phyloP scores from a whole-genome alignment of 225 moss, liverwort and hornwort genomes.

The Asterella californica region DNA sequence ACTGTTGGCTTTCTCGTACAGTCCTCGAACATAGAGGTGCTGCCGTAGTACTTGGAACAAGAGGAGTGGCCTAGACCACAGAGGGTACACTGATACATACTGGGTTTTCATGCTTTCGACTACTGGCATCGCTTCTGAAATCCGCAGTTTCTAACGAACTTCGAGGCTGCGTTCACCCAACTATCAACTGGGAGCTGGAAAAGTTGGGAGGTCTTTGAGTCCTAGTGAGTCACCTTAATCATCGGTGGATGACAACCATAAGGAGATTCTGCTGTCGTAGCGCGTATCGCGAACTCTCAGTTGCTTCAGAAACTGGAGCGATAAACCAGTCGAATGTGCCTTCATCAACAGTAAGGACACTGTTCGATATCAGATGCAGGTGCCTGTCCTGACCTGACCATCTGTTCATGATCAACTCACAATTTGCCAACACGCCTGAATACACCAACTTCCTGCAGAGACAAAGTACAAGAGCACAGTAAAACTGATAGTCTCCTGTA shows the following conservation, averaged over 20 bases:
- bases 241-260: background rate
- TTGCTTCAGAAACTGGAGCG: background rate
- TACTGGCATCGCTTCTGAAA: background rate
- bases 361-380: background rate
- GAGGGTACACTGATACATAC: background rate
- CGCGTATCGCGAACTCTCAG: background rate
- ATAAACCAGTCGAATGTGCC: background rate
- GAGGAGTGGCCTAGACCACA: background rate
- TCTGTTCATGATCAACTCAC: background rate
- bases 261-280: background rate
- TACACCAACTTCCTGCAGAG: background rate
- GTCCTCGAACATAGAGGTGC: background rate
- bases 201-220: background rate
- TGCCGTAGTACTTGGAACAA: background rate
- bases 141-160: background rate
- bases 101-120: background rate
- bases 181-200: background rate
- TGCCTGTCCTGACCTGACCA: background rate
- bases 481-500: background rate
- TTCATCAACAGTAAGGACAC: background rate
- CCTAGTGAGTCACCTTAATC: background rate
- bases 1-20: background rate
- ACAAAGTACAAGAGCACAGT: background rate
- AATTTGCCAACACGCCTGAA: background rate
- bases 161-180: background rate